A percentile compares a stretch with the other conserved stretches of the same genome.
phyloP scores from a whole-genome alignment of 2,329 filamentous ascomycete species.

The Xylariaceae sp. region DNA sequence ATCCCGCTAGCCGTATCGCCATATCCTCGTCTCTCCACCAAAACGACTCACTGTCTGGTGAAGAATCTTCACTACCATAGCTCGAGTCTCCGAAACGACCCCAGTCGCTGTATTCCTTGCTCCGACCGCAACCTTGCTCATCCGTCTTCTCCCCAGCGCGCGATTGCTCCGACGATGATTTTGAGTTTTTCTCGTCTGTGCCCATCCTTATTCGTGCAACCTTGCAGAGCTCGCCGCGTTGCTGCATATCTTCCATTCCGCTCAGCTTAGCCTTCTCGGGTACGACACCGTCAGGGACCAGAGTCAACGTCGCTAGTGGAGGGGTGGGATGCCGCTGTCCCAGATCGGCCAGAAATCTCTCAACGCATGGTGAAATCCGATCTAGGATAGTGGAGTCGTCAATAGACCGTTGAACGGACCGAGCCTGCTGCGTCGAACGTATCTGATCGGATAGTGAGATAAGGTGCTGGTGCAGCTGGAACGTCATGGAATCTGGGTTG shows the following conservation, averaged over 20 bases:
- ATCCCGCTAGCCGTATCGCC: constrained; percentile 40
- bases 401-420: constrained; percentile 29
- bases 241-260: constrained; percentile 24
- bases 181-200: constrained; percentile 6
- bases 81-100: constrained; percentile 35
- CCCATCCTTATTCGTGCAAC: constrained; percentile 15
- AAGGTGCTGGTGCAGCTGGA: constrained; percentile 30
- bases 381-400: constrained; percentile 36
- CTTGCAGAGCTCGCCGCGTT: constrained; percentile 22
- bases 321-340: constrained; percentile 28
- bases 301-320: constrained; percentile 35
- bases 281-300: constrained; percentile 41
- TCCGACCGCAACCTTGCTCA: constrained; percentile 10
- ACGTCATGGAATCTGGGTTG: constrained; percentile 14
- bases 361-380: constrained; percentile 36
- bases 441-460: constrained; percentile 34
- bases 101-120: constrained; percentile 40
- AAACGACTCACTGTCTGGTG: constrained; percentile 16
- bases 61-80: background rate
- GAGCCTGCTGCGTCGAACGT: constrained; percentile 28
- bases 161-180: background rate
- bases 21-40: constrained; percentile 47
- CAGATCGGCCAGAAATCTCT: constrained; percentile 37
- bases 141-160: background rate
- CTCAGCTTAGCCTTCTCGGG: constrained; percentile 22